Percentiles rank a stretch among this genome's conserved stretches.
Conservation (phyloP, 2,329 filamentous ascomycete species). For the Penicillium digitatum region DNA sequence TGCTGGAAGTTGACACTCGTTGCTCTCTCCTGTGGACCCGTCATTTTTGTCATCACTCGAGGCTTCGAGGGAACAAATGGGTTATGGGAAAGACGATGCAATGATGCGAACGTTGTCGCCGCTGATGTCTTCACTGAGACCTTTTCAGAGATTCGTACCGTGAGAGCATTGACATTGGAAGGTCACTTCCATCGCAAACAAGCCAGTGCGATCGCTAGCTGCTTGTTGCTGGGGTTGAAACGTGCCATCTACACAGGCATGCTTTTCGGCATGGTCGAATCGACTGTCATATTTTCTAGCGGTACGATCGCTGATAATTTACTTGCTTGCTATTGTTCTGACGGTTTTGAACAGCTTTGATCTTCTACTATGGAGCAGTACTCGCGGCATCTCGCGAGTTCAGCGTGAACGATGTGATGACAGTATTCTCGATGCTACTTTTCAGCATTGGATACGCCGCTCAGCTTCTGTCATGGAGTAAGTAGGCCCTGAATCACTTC, state of each 20-base stretch:
- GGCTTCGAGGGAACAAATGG: conserved; percentile 62
- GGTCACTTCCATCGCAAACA: conserved; percentile 65
- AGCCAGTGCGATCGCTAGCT: conserved; percentile 46
- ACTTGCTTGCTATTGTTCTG: neutral
- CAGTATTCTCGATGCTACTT: conserved; percentile 77
- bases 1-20: conserved; percentile 81
- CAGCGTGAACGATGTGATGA: conserved; percentile 59
- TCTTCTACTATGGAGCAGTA: conserved; percentile 77
- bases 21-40: conserved; percentile 63
- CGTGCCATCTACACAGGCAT: conserved; percentile 65
- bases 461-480: conserved; percentile 62
- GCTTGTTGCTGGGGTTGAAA: conserved; percentile 60
- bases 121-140: conserved; percentile 68
- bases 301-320: conserved; percentile 30
- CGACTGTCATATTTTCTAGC: conserved; percentile 65
- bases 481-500: conserved; percentile 7
- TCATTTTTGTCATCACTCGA: conserved; percentile 63
- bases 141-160: conserved; percentile 72
- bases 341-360: conserved; percentile 51
- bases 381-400: conserved; percentile 53
- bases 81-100: conserved; percentile 68
- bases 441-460: conserved; percentile 71
- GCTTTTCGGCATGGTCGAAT: conserved; percentile 74
- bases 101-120: conserved; percentile 58
- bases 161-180: conserved; percentile 72